Evolutionary conservation across 2,329 filamentous ascomycete species (phyloP).

Genomic region (Fusarium sp.): DNA sequence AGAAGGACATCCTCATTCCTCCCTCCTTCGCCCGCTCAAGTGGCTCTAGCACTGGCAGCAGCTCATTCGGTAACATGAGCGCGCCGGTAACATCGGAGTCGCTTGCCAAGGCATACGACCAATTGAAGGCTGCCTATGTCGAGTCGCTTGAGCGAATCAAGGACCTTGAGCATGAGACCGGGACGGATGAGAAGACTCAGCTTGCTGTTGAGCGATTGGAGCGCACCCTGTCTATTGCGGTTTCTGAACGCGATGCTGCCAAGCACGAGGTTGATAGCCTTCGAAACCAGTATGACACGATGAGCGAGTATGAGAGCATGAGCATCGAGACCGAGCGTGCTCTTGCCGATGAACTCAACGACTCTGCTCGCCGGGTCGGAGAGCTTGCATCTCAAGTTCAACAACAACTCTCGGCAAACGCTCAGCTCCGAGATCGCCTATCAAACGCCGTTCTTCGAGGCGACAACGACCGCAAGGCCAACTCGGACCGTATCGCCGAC

Average conservation of each 20-base stretch:
- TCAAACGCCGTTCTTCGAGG: conserved; percentile 84
- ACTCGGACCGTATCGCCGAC: conserved; percentile 83
- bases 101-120: conserved; percentile 78
- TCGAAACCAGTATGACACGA: conserved; percentile 69
- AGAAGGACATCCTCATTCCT: conserved; percentile 84
- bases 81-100: conserved; percentile 75
- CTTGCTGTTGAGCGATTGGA: conserved; percentile 75
- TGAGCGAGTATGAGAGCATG: conserved; percentile 68
- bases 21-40: conserved; percentile 66
- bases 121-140: conserved; percentile 78
- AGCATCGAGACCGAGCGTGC: conserved; percentile 71
- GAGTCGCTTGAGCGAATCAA: conserved; percentile 76
- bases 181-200: conserved; percentile 70
- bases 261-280: conserved; percentile 74
- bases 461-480: conserved; percentile 84
- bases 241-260: conserved; percentile 80
- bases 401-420: conserved; percentile 83
- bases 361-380: conserved; percentile 82
- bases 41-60: conserved; percentile 49
- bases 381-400: conserved; percentile 83
- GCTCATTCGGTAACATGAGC: conserved; percentile 47
- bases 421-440: conserved; percentile 79
- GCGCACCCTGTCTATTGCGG: conserved; percentile 75
- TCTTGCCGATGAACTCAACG: conserved; percentile 77
- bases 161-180: conserved; percentile 67